A percentile compares a stretch with the other conserved stretches of the same genome.
Conservation (phyloP, 2,329 filamentous ascomycete genomes). For the Colletotrichum falcatum region DNA sequence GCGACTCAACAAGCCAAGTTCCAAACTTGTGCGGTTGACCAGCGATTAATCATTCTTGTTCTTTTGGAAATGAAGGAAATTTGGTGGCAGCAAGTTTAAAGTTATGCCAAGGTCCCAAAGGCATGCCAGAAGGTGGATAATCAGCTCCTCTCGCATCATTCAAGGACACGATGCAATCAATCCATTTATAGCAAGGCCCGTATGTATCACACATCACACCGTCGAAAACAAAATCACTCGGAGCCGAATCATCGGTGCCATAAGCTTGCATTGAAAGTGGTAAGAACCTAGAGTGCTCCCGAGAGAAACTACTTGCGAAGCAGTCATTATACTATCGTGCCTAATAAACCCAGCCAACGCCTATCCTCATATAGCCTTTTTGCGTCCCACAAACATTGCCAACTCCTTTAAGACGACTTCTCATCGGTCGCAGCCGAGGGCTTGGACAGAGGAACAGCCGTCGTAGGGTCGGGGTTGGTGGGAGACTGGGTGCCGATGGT, state of each 20-base stretch:
- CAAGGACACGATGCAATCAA: not conserved
- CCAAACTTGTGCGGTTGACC: rapidly evolving
- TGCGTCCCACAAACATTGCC: not conserved
- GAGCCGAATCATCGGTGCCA: not conserved
- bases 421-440: conserved; percentile 43
- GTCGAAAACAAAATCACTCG: not conserved
- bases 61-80: too few species aligned
- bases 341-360: conserved; percentile 38
- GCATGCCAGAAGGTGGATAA: too few species aligned
- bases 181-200: not conserved
- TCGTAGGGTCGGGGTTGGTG: conserved; percentile 37
- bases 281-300: conserved; percentile 27
- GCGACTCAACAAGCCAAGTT: not conserved
- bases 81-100: too few species aligned
- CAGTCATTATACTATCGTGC: conserved; percentile 31
- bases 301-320: conserved; percentile 4
- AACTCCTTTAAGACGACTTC: conserved; percentile 41
- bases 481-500: conserved; percentile 47
- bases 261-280: conserved; percentile 8
- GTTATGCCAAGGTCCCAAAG: too few species aligned
- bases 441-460: conserved; percentile 41
- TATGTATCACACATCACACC: not conserved
- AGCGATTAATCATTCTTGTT: not conserved
- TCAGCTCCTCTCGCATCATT: not conserved
- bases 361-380: conserved; percentile 26